Conservation (phyloP, 371 early-diverging fungal genomes). For the Mucor lusitanicus region DNA sequence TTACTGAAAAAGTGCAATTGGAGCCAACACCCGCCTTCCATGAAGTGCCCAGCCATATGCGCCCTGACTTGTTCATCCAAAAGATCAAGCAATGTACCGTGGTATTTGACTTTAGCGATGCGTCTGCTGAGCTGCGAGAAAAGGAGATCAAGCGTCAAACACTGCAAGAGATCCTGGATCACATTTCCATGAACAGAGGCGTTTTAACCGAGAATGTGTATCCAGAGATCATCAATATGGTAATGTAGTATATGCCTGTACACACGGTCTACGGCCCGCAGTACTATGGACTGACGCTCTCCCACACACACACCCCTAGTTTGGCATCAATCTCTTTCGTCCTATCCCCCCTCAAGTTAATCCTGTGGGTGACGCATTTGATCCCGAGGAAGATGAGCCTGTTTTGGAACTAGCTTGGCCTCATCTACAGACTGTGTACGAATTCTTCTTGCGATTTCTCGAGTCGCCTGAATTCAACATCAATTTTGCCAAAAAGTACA, state of each 20-base stretch:
- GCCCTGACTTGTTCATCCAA: constrained; percentile 79
- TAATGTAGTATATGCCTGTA: constrained; percentile 25
- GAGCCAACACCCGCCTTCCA: constrained; percentile 75
- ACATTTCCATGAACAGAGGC: constrained; percentile 81
- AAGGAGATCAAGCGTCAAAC: constrained; percentile 94
- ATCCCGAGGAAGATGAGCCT: constrained; percentile 97
- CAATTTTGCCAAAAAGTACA: constrained; percentile 89
- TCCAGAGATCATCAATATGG: constrained; percentile 90
- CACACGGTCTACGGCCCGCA: background rate
- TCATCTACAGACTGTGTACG: constrained; percentile 93
- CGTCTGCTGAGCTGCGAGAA: constrained; percentile 80
- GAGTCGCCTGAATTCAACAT: constrained; percentile 95
- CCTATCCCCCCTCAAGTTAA: constrained; percentile 94
- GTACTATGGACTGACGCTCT: background rate
- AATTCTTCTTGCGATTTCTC: constrained; percentile 91
- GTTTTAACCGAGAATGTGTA: constrained; percentile 87
- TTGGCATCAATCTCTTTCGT: constrained; percentile 88
- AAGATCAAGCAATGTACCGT: constrained; percentile 89
- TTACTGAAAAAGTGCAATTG: constrained; percentile 75
- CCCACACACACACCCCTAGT: constrained; percentile 74
- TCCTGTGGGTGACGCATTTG: constrained; percentile 93
- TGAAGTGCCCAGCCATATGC: constrained; percentile 72
- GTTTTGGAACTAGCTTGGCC: constrained; percentile 95
- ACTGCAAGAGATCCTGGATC: constrained; percentile 87
- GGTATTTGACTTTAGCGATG: constrained; percentile 91